Percentiles rank a stretch among this genome's conserved stretches.
phyloP scores from a whole-genome alignment of 2,329 filamentous ascomycete species.

The Paraphoma sp. region DNA sequence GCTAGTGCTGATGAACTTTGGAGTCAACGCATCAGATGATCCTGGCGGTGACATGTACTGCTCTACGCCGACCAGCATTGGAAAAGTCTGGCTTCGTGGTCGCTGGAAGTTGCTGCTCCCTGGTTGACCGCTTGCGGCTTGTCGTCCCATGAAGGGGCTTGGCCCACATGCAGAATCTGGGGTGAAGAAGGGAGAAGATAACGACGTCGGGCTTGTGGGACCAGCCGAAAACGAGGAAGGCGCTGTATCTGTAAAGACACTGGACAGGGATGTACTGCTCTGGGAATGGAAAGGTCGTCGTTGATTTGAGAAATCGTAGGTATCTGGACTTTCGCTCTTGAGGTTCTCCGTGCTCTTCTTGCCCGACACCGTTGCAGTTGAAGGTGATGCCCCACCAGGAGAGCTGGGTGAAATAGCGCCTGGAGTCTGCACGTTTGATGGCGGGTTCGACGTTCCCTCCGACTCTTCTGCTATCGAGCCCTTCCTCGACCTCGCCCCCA shows the following conservation, averaged over 20 bases:
- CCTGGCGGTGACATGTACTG: constrained; percentile 60
- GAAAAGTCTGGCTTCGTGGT: constrained; percentile 88
- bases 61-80: constrained; percentile 69
- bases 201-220: constrained; percentile 75
- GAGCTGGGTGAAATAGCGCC: constrained; percentile 76
- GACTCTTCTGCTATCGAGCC: constrained; percentile 69
- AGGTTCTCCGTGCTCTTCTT: constrained; percentile 72
- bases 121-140: constrained; percentile 55
- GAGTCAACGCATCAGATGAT: constrained; percentile 61
- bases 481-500: constrained; percentile 62
- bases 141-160: constrained; percentile 67
- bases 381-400: constrained; percentile 70
- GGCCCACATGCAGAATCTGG: constrained; percentile 71
- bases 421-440: constrained; percentile 68
- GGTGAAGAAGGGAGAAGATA: constrained; percentile 78
- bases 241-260: constrained; percentile 68
- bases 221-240: constrained; percentile 73
- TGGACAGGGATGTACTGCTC: constrained; percentile 70
- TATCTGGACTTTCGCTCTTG: constrained; percentile 64
- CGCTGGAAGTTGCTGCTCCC: constrained; percentile 67
- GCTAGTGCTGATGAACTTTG: constrained; percentile 58
- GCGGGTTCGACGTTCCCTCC: constrained; percentile 64
- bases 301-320: constrained; percentile 65
- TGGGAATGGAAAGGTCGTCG: constrained; percentile 72
- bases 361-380: constrained; percentile 68